Evolutionary conservation across 257 asterid genomes (phyloP).

Genomic region (Solanum etuberosum): DNA sequence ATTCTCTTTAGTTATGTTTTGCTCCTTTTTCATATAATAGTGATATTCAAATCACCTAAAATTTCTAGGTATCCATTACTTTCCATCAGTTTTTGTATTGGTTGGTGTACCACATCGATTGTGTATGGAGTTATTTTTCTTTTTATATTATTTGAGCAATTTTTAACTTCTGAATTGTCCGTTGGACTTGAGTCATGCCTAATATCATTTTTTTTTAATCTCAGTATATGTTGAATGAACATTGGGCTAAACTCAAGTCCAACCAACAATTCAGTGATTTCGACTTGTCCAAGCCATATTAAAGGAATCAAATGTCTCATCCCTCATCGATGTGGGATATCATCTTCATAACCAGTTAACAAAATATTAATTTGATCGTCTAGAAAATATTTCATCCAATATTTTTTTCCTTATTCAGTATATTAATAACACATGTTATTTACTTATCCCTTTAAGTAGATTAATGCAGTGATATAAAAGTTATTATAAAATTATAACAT

Average conservation of each 20-base stretch:
- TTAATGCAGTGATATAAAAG: too few relatives aligned
- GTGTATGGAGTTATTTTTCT: not conserved
- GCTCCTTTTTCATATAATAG: too few relatives aligned
- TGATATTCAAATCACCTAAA: not conserved
- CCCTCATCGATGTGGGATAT: too few relatives aligned
- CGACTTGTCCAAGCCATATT: not conserved
- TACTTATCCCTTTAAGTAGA: too few relatives aligned
- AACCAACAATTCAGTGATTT: fast-evolving
- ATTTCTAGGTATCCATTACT: not conserved
- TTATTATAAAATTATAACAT: too few relatives aligned
- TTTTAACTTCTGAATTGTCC: not conserved
- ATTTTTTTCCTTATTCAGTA: too few relatives aligned
- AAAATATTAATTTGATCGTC: not conserved
- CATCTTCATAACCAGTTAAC: not conserved
- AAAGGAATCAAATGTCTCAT: not conserved
- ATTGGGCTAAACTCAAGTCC: not conserved
- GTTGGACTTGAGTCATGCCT: not conserved
- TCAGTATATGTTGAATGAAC: not conserved
- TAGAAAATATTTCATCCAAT: not conserved
- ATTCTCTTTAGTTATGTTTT: not conserved
- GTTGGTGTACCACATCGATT: not conserved
- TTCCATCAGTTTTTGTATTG: not conserved
- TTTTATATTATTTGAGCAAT: not conserved
- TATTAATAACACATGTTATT: too few relatives aligned
- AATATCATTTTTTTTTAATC: not conserved